These are phyloP conservation scores for Entophlyctis helioformis DNA, from an alignment of 192 early-diverging fungal species.

Conservation along the genomic window DNA sequence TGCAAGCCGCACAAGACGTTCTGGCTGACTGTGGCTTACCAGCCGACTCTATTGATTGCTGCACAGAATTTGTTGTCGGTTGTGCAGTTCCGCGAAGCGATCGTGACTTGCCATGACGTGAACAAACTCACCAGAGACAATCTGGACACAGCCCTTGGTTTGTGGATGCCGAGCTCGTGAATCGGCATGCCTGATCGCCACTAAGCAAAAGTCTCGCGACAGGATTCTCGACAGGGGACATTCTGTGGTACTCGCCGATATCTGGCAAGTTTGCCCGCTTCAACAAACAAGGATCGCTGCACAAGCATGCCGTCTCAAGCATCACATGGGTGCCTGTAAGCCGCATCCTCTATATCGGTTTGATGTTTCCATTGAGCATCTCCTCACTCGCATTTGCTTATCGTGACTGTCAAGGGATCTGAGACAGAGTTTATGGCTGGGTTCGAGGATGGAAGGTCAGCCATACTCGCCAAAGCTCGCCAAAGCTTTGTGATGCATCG, in stretches of 20 bases:
- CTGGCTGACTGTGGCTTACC: neutral
- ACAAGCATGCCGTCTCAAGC: slow-evolving; percentile 55
- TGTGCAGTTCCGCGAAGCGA: slow-evolving; percentile 59
- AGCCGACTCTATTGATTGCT: too few species aligned
- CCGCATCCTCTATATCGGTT: too few species aligned
- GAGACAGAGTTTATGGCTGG: too few species aligned
- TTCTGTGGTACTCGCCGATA: slow-evolving; percentile 73
- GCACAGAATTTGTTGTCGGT: slow-evolving; percentile 67
- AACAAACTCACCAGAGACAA: slow-evolving; percentile 62
- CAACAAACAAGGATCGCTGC: slow-evolving; percentile 68
- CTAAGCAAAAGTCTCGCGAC: too few species aligned
- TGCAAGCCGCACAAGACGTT: too few species aligned
- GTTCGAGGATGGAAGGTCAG: too few species aligned
- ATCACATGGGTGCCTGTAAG: slow-evolving; percentile 76
- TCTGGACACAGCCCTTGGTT: slow-evolving; percentile 77
- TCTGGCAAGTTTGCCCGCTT: slow-evolving; percentile 72
- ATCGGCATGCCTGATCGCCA: slow-evolving; percentile 3
- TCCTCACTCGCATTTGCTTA: too few species aligned
- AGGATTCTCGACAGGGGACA: slow-evolving; percentile 36
- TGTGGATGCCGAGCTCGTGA: neutral
- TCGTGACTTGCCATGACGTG: slow-evolving; percentile 77
- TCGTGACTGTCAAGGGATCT: too few species aligned
- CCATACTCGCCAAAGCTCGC: too few species aligned
- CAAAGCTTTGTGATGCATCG: too few species aligned
- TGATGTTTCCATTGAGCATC: too few species aligned